Conservation (phyloP, 192 early-diverging fungal species). For the Backusella morwellensis region DNA sequence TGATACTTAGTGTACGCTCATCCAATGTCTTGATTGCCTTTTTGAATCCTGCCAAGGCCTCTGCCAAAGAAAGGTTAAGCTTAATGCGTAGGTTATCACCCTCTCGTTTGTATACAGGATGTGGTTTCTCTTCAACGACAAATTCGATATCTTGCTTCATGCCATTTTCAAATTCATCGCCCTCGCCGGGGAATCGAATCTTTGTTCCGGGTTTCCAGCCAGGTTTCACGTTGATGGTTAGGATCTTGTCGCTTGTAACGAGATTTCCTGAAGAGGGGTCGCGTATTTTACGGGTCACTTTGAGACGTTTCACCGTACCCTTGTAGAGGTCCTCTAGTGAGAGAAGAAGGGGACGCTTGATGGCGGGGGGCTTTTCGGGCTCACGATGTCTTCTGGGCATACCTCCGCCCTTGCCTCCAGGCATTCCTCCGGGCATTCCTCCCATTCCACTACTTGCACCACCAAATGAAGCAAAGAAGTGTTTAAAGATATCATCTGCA, state of each 20-base stretch:
- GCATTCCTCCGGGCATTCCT: constrained; percentile 14
- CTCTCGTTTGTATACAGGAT: constrained; percentile 79
- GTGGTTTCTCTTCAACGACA: constrained; percentile 90
- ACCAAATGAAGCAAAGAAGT: constrained; percentile 79
- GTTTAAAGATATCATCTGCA: constrained; percentile 89
- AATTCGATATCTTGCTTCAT: constrained; percentile 90
- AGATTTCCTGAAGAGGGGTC: constrained; percentile 40
- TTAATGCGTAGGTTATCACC: constrained; percentile 76
- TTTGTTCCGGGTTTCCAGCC: constrained; percentile 99
- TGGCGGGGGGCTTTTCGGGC: constrained; percentile 48
- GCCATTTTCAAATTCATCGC: constrained; percentile 83
- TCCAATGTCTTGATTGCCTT: constrained; percentile 73
- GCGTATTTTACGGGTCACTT: constrained; percentile 71
- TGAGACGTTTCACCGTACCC: constrained; percentile 88
- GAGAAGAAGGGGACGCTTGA: constrained; percentile 69
- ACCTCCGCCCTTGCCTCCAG: too few species aligned
- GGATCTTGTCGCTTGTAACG: constrained; percentile 68
- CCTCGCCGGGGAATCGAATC: constrained; percentile 85
- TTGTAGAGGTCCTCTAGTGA: constrained; percentile 89
- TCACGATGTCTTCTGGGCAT: neutral
- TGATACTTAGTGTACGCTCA: constrained; percentile 67
- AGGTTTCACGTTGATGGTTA: constrained; percentile 83
- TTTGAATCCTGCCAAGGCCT: constrained; percentile 80
- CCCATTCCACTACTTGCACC: constrained; percentile 22
- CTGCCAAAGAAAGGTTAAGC: constrained; percentile 68